Evolutionary conservation across 805 yeast species (phyloP).

Genomic region (Starmera dryadoides): DNA sequence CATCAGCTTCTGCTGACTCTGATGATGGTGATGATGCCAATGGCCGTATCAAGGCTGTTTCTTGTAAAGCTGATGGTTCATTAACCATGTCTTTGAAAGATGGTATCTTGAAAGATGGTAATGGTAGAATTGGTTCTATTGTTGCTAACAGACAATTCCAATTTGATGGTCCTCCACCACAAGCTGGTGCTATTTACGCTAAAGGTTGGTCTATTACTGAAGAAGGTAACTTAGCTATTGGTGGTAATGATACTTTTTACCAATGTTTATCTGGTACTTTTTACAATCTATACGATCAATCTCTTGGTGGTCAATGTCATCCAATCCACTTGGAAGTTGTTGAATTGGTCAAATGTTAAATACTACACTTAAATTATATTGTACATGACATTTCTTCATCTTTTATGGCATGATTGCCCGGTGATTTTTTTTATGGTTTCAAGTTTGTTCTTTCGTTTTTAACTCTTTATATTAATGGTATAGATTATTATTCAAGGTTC

Average conservation of each 20-base stretch:
- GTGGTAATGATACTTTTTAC: slow-evolving; percentile 49
- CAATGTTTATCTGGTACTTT: slow-evolving; percentile 64
- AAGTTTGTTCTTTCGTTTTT: neutral
- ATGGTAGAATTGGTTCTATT: slow-evolving; percentile 62
- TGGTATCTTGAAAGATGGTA: slow-evolving; percentile 41
- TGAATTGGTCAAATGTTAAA: slow-evolving; percentile 42
- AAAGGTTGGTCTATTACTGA: slow-evolving; percentile 49
- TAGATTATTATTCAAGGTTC: neutral
- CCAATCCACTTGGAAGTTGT: slow-evolving; percentile 49
- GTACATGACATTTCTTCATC: neutral
- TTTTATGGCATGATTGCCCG: neutral
- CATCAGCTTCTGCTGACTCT: slow-evolving; percentile 14
- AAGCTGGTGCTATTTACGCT: slow-evolving; percentile 59
- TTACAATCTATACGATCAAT: slow-evolving; percentile 62
- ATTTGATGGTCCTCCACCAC: slow-evolving; percentile 75
- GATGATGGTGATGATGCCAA: slow-evolving; percentile 19
- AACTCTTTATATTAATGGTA: neutral
- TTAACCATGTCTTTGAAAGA: slow-evolving; percentile 44
- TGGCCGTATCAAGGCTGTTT: slow-evolving; percentile 18
- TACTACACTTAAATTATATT: neutral
- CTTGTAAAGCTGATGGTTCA: slow-evolving; percentile 38
- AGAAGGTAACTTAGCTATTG: slow-evolving; percentile 50
- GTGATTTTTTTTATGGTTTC: neutral
- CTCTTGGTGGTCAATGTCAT: slow-evolving; percentile 49
- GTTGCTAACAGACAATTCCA: slow-evolving; percentile 75